Percentiles rank a stretch among this genome's conserved stretches.
These are phyloP conservation scores for Calocybe gangraenosa DNA, from an alignment of 768 basidiomycete species.

Conservation along the genomic window DNA sequence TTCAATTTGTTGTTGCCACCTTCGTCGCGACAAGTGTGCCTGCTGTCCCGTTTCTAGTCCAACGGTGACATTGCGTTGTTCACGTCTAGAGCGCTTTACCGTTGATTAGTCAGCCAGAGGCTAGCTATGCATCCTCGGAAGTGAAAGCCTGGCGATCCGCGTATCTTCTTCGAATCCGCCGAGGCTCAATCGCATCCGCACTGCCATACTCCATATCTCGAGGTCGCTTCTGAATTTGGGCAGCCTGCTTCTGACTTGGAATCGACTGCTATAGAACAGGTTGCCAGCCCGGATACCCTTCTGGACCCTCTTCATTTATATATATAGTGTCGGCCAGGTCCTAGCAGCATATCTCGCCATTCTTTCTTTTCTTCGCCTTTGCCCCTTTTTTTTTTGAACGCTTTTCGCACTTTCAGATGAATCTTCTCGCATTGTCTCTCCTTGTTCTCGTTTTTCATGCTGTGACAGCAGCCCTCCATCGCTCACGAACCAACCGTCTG, in stretches of 20 bases:
- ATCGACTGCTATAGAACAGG: background rate
- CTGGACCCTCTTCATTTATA: constrained; percentile 6
- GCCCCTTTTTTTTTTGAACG: background rate
- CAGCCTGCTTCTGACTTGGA: constrained; percentile 11
- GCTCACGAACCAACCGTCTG: constrained; percentile 5
- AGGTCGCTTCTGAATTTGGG: constrained; percentile 1
- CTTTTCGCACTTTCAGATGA: background rate
- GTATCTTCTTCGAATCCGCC: constrained; percentile 16
- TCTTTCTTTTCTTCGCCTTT: background rate
- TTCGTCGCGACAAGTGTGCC: no score
- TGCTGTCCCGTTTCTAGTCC: no score
- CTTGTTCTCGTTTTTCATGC: constrained; percentile 14
- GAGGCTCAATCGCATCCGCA: constrained; percentile 1
- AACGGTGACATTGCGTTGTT: no score
- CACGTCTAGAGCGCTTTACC: no score
- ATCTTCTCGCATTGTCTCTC: constrained; percentile 5
- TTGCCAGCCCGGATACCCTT: constrained; percentile 10
- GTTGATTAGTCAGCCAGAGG: no score
- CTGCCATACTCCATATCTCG: background rate
- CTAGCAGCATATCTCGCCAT: background rate
- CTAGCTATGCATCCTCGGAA: background rate
- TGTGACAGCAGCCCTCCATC: constrained; percentile 13
- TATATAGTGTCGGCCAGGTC: constrained; percentile 6
- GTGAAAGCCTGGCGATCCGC: constrained; percentile 14
- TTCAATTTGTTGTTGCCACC: no score